Base-by-base conservation (phyloP, 371 early-diverging fungal genomes). In the Apophysomyces trapeziformis region DNA sequence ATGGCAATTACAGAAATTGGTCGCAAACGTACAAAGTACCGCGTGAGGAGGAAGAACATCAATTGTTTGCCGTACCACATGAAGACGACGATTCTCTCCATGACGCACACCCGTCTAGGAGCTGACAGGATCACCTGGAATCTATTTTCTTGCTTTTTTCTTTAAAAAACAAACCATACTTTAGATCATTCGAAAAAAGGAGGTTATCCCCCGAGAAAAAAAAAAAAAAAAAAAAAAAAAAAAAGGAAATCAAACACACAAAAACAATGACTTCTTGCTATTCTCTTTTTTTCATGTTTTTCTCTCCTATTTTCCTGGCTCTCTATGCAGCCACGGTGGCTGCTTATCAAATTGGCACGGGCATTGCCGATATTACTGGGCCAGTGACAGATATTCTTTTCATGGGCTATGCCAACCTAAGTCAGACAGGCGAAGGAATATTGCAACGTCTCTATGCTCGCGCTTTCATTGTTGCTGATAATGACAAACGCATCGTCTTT, bases 361-460 rank as follows among this genome's bases (percentile, higher is more conserved):
- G 82, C 11, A 84, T 77, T 46, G 72, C 68, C 4, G 84, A 84
- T 64, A 79, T 84, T 35, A 84, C 84, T 6, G 84, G 84, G 0
- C 78, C 79, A 12, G 62, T 73, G 18, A 62, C 73, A 16, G 73
- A 82, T 64, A 69, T 83, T 5, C 78, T 74, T 63, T 61, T 85
- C 64, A 85, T 85, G 85, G 87, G 89, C 4, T 90, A 90, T 70
- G 89, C 88, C 14, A 72, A 74, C 21, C 54, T 79, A 21, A 71
- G 66, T 0, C 86, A 89, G 47, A 77, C 72, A 13, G 85, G 84
- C 7, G 71, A 80, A 64, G 90, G 90, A 0, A 68, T 90, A n/a
- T 79, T 85, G 38, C 76, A 86, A 62, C 70, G 90, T 4, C 64
- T 87, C 7, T 78, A 80, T 45, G 79, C 90, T 8, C 75, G 90